Conservation (phyloP, 129 eudicot genomes). For the Scalesia atractyloides region DNA sequence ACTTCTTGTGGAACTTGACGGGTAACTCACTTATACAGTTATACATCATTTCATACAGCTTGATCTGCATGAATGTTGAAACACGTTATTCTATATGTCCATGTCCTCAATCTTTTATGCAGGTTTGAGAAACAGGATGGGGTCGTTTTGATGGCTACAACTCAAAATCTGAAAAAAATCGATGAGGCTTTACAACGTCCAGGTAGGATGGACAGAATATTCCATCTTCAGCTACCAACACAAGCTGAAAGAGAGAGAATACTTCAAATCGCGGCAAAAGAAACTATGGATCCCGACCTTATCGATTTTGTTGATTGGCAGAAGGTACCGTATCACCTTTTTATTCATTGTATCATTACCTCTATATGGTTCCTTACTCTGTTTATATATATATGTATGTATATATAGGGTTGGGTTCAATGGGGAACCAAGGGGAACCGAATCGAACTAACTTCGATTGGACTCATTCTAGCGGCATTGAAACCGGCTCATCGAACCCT, state of each 20-base stretch:
- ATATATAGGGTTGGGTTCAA: too few relatives aligned
- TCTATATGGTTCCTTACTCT: too few relatives aligned
- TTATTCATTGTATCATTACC: not conserved
- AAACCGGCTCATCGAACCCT: too few relatives aligned
- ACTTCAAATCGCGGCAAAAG: slow-evolving; percentile 70
- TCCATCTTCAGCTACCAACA: slow-evolving; percentile 83
- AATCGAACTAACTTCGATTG: too few relatives aligned
- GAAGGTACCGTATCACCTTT: slow-evolving; percentile 47
- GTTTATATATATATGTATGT: too few relatives aligned
- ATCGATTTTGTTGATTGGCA: slow-evolving; percentile 82
- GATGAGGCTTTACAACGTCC: slow-evolving; percentile 93
- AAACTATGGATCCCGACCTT: slow-evolving; percentile 80
- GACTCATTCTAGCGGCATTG: too few relatives aligned
- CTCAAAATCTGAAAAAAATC: slow-evolving; percentile 67
- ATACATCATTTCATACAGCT: not conserved
- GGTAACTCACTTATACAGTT: slow-evolving; percentile 48
- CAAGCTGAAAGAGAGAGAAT: slow-evolving; percentile 81
- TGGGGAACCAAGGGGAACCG: too few relatives aligned
- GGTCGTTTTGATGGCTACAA: slow-evolving; percentile 94
- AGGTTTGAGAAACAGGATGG: slow-evolving; percentile 99
- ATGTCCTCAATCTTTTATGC: slow-evolving; percentile 20
- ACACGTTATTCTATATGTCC: slow-evolving; percentile 14
- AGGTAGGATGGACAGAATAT: slow-evolving; percentile 96
- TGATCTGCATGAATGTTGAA: slow-evolving; percentile 1
- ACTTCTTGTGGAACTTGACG: slow-evolving; percentile 96